Evolutionary conservation across 139 green algal species (phyloP).

Genomic region (Coccomyxa sp.): DNA sequence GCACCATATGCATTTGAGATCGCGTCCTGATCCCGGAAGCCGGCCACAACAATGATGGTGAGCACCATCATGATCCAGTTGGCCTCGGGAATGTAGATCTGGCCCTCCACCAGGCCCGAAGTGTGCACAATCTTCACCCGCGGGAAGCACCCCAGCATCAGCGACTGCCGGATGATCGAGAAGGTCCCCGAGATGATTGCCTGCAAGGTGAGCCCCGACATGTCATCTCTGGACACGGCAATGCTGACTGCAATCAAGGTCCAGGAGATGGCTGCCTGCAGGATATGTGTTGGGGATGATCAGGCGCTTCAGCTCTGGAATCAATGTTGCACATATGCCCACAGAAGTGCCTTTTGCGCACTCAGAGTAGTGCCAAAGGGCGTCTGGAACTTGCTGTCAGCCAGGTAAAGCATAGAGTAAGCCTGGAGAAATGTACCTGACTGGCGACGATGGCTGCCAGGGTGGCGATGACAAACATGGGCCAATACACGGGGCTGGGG

Average conservation of each 20-base stretch:
- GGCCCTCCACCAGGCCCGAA: constrained; percentile 14
- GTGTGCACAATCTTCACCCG: constrained; percentile 40
- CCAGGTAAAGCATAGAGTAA: neutral
- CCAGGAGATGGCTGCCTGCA: neutral
- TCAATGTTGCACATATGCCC: too few relatives aligned
- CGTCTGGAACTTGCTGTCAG: neutral
- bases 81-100: constrained; percentile 52
- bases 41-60: constrained; percentile 34
- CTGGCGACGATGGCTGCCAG: constrained; percentile 35
- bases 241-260: neutral
- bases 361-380: too few relatives aligned
- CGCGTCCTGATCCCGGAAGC: constrained; percentile 31
- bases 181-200: constrained; percentile 51
- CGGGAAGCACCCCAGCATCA: constrained; percentile 43
- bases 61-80: constrained; percentile 50
- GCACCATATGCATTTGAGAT: constrained; percentile 34
- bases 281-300: too few relatives aligned
- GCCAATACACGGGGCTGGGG: constrained; percentile 16
- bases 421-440: constrained; percentile 9
- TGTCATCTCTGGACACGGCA: neutral
- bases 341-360: too few relatives aligned
- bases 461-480: constrained; percentile 48
- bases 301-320: too few relatives aligned
- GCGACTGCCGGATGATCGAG: constrained; percentile 40
- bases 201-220: neutral